phyloP scores from a whole-genome alignment of 1,284 basidiomycete species.

The Vanrija humicola region DNA sequence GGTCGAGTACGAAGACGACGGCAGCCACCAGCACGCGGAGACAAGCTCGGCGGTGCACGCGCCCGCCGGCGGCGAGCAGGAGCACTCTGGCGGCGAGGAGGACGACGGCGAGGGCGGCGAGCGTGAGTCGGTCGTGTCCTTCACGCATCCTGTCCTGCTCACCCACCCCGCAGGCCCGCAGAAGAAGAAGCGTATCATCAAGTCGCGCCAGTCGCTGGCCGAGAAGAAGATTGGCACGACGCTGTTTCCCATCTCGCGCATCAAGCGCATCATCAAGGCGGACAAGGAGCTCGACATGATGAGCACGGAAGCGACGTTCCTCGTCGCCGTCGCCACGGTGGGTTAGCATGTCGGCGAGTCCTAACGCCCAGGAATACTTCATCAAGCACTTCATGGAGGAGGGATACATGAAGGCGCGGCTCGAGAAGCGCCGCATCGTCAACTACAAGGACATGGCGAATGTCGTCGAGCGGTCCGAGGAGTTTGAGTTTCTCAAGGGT shows the following conservation, averaged over 20 bases:
- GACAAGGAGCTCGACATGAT: constrained; percentile 51
- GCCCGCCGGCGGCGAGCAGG: constrained; percentile 1
- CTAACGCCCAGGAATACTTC: constrained; percentile 45
- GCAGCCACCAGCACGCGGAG: neutral
- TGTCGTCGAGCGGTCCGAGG: constrained; percentile 36
- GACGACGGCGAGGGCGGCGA: neutral
- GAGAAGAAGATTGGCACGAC: constrained; percentile 47
- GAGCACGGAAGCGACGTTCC: constrained; percentile 49
- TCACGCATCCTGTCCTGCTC: too few relatives aligned
- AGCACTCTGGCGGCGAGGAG: neutral
- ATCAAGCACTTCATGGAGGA: constrained; percentile 50
- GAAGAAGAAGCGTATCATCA: constrained; percentile 37
- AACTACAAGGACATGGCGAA: constrained; percentile 49
- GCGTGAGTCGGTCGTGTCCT: neutral
- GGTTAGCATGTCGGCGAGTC: constrained; percentile 1
- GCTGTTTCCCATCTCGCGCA: constrained; percentile 46
- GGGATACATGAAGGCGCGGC: constrained; percentile 46
- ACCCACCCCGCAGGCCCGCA: neutral
- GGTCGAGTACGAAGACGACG: constrained; percentile 14
- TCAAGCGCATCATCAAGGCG: constrained; percentile 51
- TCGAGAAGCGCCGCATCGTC: constrained; percentile 48
- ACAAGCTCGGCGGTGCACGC: neutral
- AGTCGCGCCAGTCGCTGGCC: constrained; percentile 41
- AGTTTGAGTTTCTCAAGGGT: constrained; percentile 47
- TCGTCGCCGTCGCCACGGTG: constrained; percentile 47